Conservation (phyloP, 768 basidiomycete genomes). For the Fomitopsis pulvina region DNA sequence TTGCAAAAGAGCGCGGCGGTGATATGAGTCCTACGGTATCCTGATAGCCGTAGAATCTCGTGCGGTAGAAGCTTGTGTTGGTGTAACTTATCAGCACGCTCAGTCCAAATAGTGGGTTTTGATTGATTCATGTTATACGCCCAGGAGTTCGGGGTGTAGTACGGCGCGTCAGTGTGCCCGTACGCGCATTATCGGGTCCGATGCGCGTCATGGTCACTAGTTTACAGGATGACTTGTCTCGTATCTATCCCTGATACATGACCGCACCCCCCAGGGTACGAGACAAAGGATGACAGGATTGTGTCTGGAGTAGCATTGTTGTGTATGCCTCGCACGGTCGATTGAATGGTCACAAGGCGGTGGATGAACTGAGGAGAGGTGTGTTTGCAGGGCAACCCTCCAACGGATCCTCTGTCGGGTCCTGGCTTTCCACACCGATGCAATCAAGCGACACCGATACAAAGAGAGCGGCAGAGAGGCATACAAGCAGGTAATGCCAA, state of each 20-base stretch:
- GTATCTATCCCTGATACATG: constrained; percentile 54
- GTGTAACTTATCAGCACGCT: constrained; percentile 52
- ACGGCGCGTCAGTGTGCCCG: constrained; percentile 46
- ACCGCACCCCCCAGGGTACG: too few species aligned
- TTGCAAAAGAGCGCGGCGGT: background rate
- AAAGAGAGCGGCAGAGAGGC: too few species aligned
- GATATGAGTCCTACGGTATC: constrained; percentile 45
- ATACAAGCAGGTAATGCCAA: too few species aligned
- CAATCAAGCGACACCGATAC: too few species aligned
- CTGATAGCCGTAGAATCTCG: constrained; percentile 54
- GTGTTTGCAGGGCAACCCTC: too few species aligned
- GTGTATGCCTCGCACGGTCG: constrained; percentile 46
- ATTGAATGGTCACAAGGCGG: too few species aligned
- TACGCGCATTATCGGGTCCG: constrained; percentile 50
- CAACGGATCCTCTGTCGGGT: too few species aligned
- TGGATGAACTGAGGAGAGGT: too few species aligned
- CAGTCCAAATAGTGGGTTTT: constrained; percentile 46
- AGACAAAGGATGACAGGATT: constrained; percentile 54
- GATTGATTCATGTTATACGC: constrained; percentile 63
- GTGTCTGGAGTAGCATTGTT: constrained; percentile 37
- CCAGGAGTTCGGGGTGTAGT: constrained; percentile 52
- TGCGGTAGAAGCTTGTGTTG: constrained; percentile 63
- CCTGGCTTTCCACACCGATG: too few species aligned
- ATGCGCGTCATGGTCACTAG: constrained; percentile 27
- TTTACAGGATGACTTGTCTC: constrained; percentile 37